A percentile compares a stretch with the other conserved stretches of the same genome.
Evolutionary conservation across 805 yeast genomes (phyloP).

Genomic region (Yarrowia sp.): DNA sequence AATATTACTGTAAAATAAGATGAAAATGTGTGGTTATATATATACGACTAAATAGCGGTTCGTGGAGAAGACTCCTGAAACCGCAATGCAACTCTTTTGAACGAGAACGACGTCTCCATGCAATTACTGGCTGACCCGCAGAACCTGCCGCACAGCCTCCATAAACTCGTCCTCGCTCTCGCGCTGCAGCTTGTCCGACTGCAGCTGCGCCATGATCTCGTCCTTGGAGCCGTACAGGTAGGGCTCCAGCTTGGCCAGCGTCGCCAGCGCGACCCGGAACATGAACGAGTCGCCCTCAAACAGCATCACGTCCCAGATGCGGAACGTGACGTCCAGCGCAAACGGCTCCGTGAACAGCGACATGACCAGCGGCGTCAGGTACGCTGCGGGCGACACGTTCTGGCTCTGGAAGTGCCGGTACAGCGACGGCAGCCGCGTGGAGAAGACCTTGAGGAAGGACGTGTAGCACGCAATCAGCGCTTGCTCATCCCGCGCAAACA

Average conservation of each 20-base stretch:
- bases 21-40: background rate
- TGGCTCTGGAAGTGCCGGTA: slow-evolving; percentile 50
- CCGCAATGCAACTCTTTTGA: no score
- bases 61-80: no score
- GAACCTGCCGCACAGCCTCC: slow-evolving; percentile 42
- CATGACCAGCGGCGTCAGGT: slow-evolving; percentile 45
- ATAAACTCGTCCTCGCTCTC: slow-evolving; percentile 54
- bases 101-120: no score
- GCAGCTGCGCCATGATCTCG: slow-evolving; percentile 46
- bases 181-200: slow-evolving; percentile 44
- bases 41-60: background rate
- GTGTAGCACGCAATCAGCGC: slow-evolving; percentile 43
- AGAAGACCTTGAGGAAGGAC: slow-evolving; percentile 51
- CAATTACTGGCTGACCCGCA: slow-evolving; percentile 31
- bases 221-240: slow-evolving; percentile 51
- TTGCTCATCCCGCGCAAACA: slow-evolving; percentile 38
- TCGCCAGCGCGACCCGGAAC: slow-evolving; percentile 52
- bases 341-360: slow-evolving; percentile 49
- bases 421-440: slow-evolving; percentile 46
- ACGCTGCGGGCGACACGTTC: slow-evolving; percentile 45
- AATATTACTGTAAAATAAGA: background rate
- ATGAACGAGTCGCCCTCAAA: slow-evolving; percentile 62
- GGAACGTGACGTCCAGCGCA: slow-evolving; percentile 47
- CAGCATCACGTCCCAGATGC: slow-evolving; percentile 56
- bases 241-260: slow-evolving; percentile 49